Evolutionary conservation across 1,284 basidiomycete genomes (phyloP), one percentile per base, ranked within the genome.

Genomic region (Ceratorhiza oryzae-sativae): DNA sequence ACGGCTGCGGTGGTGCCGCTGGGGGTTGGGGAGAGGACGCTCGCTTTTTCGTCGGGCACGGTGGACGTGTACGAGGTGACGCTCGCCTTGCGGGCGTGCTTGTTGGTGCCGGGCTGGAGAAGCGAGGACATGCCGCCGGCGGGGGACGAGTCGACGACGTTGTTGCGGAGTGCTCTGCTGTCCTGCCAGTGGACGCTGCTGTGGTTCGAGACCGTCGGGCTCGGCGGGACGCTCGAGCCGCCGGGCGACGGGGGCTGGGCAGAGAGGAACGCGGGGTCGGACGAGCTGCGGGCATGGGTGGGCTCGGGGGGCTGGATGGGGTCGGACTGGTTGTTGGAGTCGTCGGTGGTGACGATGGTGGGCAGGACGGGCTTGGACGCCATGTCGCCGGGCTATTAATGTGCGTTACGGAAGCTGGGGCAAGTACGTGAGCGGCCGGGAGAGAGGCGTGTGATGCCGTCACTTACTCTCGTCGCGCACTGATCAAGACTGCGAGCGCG

Each of bases 141-240:
- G 76, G 59, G 39, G 78, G 76, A 42, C 79, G 77, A 1, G 49
- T 61, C 87, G 84, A 41, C 82, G 82, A 86, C 83, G 78, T 93
- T 94, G 59, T 90, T 85, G 39, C 93, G 85, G 51, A 94, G 79
- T 1, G 86, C 85, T 3, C 89, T 78, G 4, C 89, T 82, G 1
- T 86, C 87, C 0, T 84, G 62, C 42, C 72, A 74, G 53, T 73
- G 75, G 18, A 74, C 75, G 18, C 73, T 74, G 45, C 59, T 58
- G 41, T 34, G 30, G 42, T 84, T 85, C 0, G 91, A 91, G 10
- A 91, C 82, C 0, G 91, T 91, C 1, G 90, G 90, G 0, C 90
- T 92, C 0, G 90, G 89, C 0, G 90, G 90, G 0, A 81, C 79
- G 71, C 76, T 23, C 27, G 45, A 13, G 3, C 27, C 30, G 59